Percentiles rank a stretch among this genome's conserved stretches.
phyloP scores from a whole-genome alignment of 2,329 filamentous ascomycete species.

The Paracamarosporium sp. region DNA sequence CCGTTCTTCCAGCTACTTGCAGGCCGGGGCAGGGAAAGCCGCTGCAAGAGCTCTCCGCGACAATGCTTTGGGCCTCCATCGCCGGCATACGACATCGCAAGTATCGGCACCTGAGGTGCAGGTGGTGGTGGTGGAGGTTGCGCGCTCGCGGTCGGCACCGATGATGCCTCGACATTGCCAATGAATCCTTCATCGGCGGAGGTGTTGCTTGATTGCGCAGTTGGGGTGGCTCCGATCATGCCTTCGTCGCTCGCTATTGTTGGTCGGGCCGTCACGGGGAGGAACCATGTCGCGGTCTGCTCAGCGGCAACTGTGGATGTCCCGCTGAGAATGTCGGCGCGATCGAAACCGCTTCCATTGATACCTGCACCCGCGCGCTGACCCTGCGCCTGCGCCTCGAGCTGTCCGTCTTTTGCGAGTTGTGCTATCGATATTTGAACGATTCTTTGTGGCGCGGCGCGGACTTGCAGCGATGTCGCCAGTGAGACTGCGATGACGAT shows the following conservation, averaged over 20 bases:
- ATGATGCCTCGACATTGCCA: constrained; percentile 15
- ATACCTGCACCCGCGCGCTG: constrained; percentile 31
- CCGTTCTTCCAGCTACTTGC: constrained; percentile 35
- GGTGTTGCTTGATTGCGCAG: constrained; percentile 19
- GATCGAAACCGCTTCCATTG: constrained; percentile 38
- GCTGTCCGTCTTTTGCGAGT: constrained; percentile 28
- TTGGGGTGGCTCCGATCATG: constrained; percentile 30
- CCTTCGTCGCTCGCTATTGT: constrained; percentile 27
- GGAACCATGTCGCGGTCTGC: constrained; percentile 14
- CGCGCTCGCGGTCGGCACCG: constrained; percentile 18
- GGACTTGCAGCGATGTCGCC: constrained; percentile 34
- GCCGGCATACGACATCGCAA: constrained; percentile 41
- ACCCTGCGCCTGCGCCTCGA: constrained; percentile 12
- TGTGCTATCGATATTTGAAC: constrained; percentile 34
- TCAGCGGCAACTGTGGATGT: constrained; percentile 22
- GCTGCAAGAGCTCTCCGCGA: constrained; percentile 37
- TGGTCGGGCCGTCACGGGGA: constrained; percentile 13
- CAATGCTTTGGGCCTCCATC: constrained; percentile 44
- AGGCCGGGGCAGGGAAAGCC: constrained; percentile 31
- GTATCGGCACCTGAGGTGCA: constrained; percentile 31
- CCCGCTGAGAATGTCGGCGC: constrained; percentile 32
- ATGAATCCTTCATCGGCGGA: constrained; percentile 33
- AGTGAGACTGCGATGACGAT: constrained; percentile 39
- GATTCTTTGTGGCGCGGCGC: constrained; percentile 28
- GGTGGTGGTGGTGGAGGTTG: constrained; percentile 9